Conservation (phyloP, 108 stramenopile species). For the Nitzschia putrida region DNA sequence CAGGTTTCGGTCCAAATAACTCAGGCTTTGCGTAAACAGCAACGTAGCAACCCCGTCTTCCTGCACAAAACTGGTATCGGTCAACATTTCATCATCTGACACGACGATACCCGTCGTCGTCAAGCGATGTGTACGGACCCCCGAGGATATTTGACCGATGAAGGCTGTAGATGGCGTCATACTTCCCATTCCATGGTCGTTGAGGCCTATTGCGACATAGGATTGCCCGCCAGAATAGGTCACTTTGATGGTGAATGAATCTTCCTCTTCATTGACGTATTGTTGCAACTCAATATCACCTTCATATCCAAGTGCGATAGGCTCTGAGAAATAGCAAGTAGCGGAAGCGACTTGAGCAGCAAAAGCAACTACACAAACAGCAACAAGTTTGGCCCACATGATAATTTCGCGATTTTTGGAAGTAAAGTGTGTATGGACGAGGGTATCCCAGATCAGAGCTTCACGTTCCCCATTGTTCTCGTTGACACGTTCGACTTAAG, state of each 20-base stretch:
- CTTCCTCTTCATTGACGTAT: slow-evolving; percentile 24
- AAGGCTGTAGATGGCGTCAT: slow-evolving; percentile 11
- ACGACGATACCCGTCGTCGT: background rate
- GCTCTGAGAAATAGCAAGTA: slow-evolving; percentile 18
- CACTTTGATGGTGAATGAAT: slow-evolving; percentile 15
- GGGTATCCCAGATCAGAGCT: too few species aligned
- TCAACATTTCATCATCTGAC: background rate
- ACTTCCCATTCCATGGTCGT: background rate
- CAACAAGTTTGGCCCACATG: too few species aligned
- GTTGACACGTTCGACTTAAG: too few species aligned
- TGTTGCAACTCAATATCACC: slow-evolving; percentile 4
- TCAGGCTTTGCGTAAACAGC: background rate
- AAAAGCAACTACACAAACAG: too few species aligned
- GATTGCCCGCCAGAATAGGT: slow-evolving; percentile 9
- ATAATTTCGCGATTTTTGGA: too few species aligned
- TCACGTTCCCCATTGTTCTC: too few species aligned
- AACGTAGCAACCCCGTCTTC: background rate
- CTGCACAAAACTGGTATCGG: slow-evolving; percentile 1
- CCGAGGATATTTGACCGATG: slow-evolving; percentile 6
- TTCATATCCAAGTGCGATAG: background rate
- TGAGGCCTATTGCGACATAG: slow-evolving; percentile 14
- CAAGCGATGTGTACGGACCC: background rate
- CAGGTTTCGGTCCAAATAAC: background rate
- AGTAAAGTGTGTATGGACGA: too few species aligned
- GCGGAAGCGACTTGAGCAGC: too few species aligned